phyloP scores from a whole-genome alignment of 2,329 filamentous ascomycete species.

The Colletotrichum endophyticum region DNA sequence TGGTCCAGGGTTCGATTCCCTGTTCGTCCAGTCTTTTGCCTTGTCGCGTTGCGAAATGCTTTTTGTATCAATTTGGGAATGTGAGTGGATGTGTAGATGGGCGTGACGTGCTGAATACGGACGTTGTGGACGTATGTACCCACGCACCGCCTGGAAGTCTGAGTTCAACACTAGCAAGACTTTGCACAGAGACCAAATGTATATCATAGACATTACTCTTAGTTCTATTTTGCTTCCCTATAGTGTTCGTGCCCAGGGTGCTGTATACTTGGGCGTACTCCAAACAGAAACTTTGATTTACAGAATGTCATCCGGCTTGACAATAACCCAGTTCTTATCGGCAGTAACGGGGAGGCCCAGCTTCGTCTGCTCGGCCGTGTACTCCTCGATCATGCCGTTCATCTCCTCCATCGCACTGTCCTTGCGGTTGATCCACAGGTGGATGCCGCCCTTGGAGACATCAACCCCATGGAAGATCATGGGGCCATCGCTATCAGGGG shows the following conservation, averaged over 20 bases:
- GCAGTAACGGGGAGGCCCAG: constrained; percentile 43
- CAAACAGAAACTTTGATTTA: constrained; percentile 7
- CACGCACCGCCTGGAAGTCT: neutral
- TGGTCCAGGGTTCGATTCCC: constrained; percentile 21
- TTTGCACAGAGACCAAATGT: neutral
- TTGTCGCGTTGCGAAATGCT: neutral
- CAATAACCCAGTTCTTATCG: constrained; percentile 50
- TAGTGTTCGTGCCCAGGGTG: neutral
- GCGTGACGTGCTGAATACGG: accelerated
- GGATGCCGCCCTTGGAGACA: constrained; percentile 42
- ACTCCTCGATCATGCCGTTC: constrained; percentile 39
- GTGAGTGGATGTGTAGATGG: neutral
- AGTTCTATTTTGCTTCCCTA: neutral
- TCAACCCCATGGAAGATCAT: constrained; percentile 51
- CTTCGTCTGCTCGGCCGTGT: constrained; percentile 35
- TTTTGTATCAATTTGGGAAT: neutral
- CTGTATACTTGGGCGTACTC: neutral
- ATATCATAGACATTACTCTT: neutral
- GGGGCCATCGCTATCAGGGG: constrained; percentile 45
- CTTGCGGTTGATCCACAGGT: constrained; percentile 46
- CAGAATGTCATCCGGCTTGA: constrained; percentile 42
- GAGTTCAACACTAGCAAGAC: neutral
- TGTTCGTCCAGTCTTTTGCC: neutral
- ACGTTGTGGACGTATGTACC: neutral
- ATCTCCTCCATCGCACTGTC: constrained; percentile 37